Percentiles rank a stretch among this genome's conserved stretches.
Conservation (phyloP, 2,329 filamentous ascomycete species). For the Aaosphaeria arxii region DNA sequence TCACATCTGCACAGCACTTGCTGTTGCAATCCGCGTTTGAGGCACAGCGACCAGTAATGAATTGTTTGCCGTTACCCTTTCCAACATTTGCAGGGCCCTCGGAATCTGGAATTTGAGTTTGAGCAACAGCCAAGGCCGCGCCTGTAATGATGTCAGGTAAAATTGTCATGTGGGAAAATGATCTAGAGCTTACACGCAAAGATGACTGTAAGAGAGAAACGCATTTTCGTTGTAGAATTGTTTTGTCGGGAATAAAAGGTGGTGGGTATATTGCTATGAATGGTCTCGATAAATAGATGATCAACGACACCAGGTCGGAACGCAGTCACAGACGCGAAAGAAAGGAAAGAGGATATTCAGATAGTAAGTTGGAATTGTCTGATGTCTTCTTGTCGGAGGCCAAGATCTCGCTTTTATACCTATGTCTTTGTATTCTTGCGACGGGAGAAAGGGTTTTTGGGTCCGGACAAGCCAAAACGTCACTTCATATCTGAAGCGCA, state of each 20-base stretch:
- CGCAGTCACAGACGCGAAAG: conserved; percentile 26
- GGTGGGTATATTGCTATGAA: conserved; percentile 6
- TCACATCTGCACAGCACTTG: conserved; percentile 22
- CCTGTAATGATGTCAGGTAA: conserved; percentile 2
- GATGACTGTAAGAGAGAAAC: conserved; percentile 14
- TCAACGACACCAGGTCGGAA: conserved; percentile 28
- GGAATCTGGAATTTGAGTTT: conserved; percentile 20
- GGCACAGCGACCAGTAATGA: conserved; percentile 30
- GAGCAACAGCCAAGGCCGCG: conserved; percentile 8
- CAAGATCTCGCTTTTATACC: background rate
- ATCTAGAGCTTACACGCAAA: conserved; percentile 7
- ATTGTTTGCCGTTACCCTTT: conserved; percentile 21
- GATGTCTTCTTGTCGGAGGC: background rate
- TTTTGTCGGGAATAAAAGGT: conserved; percentile 1
- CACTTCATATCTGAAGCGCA: background rate
- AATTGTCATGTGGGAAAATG: background rate
- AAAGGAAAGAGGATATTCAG: background rate
- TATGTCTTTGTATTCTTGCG: background rate
- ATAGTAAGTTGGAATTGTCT: background rate
- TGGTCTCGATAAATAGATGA: conserved; percentile 9
- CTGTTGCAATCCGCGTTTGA: conserved; percentile 25
- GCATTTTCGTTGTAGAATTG: conserved; percentile 11
- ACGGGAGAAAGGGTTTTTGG: background rate
- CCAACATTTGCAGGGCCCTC: conserved; percentile 26
- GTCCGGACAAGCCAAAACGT: no score